These are phyloP conservation scores for Allium fistulosum DNA, from an alignment of 106 monocot genomes.

Conservation along the genomic window DNA sequence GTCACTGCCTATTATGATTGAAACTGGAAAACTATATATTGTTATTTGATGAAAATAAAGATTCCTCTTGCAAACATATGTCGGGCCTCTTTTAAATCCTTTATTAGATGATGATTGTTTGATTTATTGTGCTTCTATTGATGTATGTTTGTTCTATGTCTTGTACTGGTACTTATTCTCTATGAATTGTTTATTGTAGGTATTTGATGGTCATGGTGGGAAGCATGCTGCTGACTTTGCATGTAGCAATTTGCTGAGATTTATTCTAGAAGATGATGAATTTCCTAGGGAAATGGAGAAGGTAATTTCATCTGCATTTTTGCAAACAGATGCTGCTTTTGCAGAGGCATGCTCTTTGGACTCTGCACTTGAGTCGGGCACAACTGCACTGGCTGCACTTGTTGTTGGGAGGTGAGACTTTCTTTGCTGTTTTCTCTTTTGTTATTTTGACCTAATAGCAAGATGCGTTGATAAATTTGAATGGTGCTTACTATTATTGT, in stretches of 20 bases:
- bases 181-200: conserved; percentile 20
- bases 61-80: too few relatives aligned
- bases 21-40: too few relatives aligned
- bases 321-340: conserved; percentile 76
- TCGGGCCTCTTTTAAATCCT: too few relatives aligned
- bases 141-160: too few relatives aligned
- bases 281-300: conserved; percentile 68
- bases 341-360: conserved; percentile 69
- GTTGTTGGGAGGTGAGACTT: conserved; percentile 68
- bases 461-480: too few relatives aligned
- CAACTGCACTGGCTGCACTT: conserved; percentile 74
- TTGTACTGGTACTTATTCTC: background rate
- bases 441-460: too few relatives aligned
- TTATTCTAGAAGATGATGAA: conserved; percentile 48
- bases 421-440: background rate
- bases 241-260: conserved; percentile 60
- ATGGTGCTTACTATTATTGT: too few relatives aligned
- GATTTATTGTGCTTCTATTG: too few relatives aligned
- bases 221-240: conserved; percentile 89
- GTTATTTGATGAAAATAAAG: too few relatives aligned
- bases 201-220: conserved; percentile 96
- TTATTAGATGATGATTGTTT: too few relatives aligned
- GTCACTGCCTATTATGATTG: too few relatives aligned
- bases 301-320: conserved; percentile 71
- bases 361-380: conserved; percentile 75